Percentiles rank a stretch among this genome's conserved stretches.
phyloP scores from a whole-genome alignment of 257 asterid species.

The Lithospermum erythrorhizon region DNA sequence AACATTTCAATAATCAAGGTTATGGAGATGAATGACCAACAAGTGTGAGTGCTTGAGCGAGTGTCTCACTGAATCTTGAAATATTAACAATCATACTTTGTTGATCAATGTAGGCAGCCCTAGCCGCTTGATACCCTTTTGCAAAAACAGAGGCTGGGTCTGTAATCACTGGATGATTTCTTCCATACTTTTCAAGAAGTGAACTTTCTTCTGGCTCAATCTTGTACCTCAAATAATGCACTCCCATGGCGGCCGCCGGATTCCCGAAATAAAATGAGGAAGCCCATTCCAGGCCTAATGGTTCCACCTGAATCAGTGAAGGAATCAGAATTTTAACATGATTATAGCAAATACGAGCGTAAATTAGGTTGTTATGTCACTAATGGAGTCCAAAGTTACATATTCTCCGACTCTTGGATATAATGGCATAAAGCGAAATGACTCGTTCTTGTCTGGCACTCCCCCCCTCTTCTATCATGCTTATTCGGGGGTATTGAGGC shows the following conservation, averaged over 20 bases:
- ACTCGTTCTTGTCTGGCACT: too few relatives aligned
- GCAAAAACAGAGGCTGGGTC: constrained; percentile 25
- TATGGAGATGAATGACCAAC: neutral
- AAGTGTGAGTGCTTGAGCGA: constrained; percentile 29
- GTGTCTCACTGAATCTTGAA: constrained; percentile 33
- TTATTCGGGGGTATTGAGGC: too few relatives aligned
- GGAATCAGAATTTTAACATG: neutral
- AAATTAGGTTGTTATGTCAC: too few relatives aligned
- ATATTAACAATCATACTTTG: constrained; percentile 31
- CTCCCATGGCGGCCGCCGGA: constrained; percentile 26
- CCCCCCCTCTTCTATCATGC: too few relatives aligned
- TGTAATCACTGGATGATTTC: constrained; percentile 19
- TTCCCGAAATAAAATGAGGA: constrained; percentile 25
- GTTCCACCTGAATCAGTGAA: constrained; percentile 21
- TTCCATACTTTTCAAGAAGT: constrained; percentile 22
- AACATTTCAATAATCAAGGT: neutral
- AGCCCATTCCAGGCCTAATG: constrained; percentile 33
- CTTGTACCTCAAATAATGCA: constrained; percentile 34
- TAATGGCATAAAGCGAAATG: too few relatives aligned
- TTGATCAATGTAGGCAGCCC: constrained; percentile 26
- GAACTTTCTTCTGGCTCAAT: constrained; percentile 49
- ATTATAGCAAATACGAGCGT: neutral
- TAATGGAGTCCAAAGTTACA: too few relatives aligned
- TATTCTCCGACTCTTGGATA: too few relatives aligned
- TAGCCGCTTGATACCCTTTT: constrained; percentile 24